A percentile compares a stretch with the other conserved stretches of the same genome.
Conservation (phyloP, 1,139 yeast species). For the Yamadazyma kanchanaburiensis region DNA sequence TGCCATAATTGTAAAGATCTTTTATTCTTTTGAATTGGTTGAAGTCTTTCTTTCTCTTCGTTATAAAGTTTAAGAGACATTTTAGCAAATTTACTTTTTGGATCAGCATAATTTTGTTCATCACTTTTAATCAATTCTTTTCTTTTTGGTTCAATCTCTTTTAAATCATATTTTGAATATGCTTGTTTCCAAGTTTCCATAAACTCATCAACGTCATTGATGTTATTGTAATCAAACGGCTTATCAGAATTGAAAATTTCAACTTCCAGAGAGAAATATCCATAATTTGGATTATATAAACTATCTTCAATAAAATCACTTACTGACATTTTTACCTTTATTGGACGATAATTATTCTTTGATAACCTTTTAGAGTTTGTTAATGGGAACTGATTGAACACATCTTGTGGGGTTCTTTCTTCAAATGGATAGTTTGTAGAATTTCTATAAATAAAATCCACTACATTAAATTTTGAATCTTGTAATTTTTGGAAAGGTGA, state of each 20-base stretch:
- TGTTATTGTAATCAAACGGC: slow-evolving; percentile 58
- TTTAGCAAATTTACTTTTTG: slow-evolving; percentile 28
- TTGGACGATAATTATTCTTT: slow-evolving; percentile 51
- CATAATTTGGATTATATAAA: slow-evolving; percentile 75
- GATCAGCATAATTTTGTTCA: slow-evolving; percentile 12
- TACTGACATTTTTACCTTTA: slow-evolving; percentile 62
- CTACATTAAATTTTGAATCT: slow-evolving; percentile 21
- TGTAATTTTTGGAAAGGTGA: slow-evolving; percentile 27
- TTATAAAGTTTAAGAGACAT: slow-evolving; percentile 30
- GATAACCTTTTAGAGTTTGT: slow-evolving; percentile 47
- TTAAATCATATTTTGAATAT: slow-evolving; percentile 53
- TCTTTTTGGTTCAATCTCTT: slow-evolving; percentile 15
- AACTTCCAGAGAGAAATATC: slow-evolving; percentile 76
- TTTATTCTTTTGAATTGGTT: slow-evolving; percentile 17
- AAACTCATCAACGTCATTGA: slow-evolving; percentile 67
- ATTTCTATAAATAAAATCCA: slow-evolving; percentile 38
- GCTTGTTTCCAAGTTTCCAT: slow-evolving; percentile 65
- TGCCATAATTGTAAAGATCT: slow-evolving; percentile 77
- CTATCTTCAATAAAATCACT: slow-evolving; percentile 86
- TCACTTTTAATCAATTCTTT: slow-evolving; percentile 13
- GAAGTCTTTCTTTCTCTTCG: slow-evolving; percentile 21
- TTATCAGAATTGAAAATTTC: slow-evolving; percentile 66
- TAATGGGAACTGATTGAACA: slow-evolving; percentile 35
- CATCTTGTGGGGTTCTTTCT: slow-evolving; percentile 36
- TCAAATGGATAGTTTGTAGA: slow-evolving; percentile 46